Evolutionary conservation across 2,329 filamentous ascomycete species (phyloP).

Genomic region (Aspergillus costaricaensis): DNA sequence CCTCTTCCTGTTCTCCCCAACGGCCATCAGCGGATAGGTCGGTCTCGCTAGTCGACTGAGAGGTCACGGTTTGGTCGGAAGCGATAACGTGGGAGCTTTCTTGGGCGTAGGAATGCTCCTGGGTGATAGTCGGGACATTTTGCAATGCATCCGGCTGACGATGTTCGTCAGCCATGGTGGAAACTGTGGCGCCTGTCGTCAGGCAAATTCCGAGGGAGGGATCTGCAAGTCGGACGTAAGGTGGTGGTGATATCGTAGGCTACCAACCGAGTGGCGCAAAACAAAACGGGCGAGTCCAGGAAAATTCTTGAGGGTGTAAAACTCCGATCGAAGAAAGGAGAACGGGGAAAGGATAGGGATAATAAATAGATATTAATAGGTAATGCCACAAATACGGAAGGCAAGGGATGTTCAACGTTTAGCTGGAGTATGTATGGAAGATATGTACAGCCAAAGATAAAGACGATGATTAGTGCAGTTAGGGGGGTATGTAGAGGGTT

Average conservation of each 20-base stretch:
- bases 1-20: slow-evolving; percentile 65
- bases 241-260: too few species aligned
- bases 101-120: slow-evolving; percentile 4
- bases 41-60: slow-evolving; percentile 19
- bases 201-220: not conserved
- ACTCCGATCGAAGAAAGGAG: not conserved
- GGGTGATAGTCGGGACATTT: slow-evolving; percentile 9
- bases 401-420: not conserved
- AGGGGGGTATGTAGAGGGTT: not conserved
- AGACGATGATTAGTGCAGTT: not conserved
- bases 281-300: not conserved
- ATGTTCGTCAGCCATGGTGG: not conserved
- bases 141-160: slow-evolving; percentile 8
- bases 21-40: slow-evolving; percentile 48
- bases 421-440: not conserved
- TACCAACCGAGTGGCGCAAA: not conserved
- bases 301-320: not conserved
- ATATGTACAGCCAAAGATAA: slow-evolving; percentile 9
- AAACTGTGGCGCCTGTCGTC: not conserved
- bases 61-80: slow-evolving; percentile 18
- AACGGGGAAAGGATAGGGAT: not conserved
- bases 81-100: slow-evolving; percentile 8
- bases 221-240: not conserved
- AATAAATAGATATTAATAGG: not conserved
- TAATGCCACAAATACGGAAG: not conserved